Evolutionary conservation across 2,329 filamentous ascomycete genomes (phyloP).

Genomic region (Aspergillus sp.): DNA sequence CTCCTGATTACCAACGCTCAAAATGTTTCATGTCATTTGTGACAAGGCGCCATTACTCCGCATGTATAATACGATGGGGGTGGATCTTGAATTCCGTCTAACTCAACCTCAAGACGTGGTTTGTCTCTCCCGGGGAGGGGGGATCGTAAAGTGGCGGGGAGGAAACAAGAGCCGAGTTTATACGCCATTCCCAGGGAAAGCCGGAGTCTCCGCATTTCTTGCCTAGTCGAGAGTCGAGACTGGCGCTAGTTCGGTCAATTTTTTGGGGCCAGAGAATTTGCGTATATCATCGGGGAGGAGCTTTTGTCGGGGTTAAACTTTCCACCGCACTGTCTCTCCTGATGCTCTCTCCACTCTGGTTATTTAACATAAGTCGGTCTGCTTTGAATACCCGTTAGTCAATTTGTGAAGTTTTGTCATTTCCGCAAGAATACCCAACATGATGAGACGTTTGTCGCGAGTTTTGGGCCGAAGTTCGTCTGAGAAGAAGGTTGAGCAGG

Average conservation of each 20-base stretch:
- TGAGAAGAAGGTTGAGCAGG: constrained; percentile 2
- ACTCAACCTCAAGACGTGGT: background rate
- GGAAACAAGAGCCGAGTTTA: background rate
- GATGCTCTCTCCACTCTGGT: background rate
- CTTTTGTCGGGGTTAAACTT: background rate
- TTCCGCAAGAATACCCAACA: background rate
- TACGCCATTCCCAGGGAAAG: background rate
- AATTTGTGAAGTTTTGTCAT: background rate
- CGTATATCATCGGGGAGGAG: constrained; percentile 4
- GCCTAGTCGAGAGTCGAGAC: background rate
- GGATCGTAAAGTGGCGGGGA: background rate
- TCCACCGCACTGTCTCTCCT: background rate
- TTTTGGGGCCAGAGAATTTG: background rate
- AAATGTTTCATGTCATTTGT: background rate
- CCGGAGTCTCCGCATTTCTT: constrained; percentile 5
- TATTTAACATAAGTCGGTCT: background rate
- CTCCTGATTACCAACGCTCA: background rate
- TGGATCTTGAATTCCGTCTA: background rate
- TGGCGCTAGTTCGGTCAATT: background rate
- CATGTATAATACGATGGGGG: background rate
- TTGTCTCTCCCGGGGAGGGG: background rate
- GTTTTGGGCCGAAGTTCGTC: constrained; percentile 1
- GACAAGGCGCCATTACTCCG: background rate
- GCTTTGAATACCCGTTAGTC: background rate
- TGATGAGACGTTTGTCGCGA: constrained; percentile 9